Percentiles rank a stretch among this genome's conserved stretches.
Conservation (phyloP, 2,329 filamentous ascomycete species). For the Saccharata proteae region DNA sequence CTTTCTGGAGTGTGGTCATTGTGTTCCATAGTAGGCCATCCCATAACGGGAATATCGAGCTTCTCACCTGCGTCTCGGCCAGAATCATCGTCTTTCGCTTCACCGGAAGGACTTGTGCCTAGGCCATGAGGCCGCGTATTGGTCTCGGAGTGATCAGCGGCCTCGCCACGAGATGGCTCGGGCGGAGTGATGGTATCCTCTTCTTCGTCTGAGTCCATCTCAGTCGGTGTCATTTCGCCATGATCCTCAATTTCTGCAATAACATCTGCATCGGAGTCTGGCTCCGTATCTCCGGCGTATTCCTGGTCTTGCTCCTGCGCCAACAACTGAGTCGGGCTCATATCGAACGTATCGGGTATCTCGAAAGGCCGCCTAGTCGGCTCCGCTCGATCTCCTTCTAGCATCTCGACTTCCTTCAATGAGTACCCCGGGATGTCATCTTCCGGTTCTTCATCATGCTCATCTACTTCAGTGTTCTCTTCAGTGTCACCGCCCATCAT, state of each 20-base stretch:
- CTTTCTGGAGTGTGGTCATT: too few relatives aligned
- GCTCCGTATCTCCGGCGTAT: not conserved
- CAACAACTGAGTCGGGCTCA: constrained; percentile 2
- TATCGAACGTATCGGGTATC: constrained; percentile 2
- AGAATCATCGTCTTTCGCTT: too few relatives aligned
- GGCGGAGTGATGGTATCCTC: too few relatives aligned
- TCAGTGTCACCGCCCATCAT: constrained; percentile 17
- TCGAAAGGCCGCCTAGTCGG: not conserved
- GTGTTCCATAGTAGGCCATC: too few relatives aligned
- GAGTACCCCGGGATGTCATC: constrained; percentile 1
- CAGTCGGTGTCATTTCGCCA: not conserved
- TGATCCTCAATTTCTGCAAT: not conserved
- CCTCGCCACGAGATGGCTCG: too few relatives aligned
- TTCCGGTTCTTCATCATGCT: constrained; percentile 8
- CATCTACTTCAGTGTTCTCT: constrained; percentile 15
- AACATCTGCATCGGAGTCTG: not conserved
- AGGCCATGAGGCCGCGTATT: too few relatives aligned
- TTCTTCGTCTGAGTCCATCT: constrained; percentile 2
- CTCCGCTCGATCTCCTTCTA: not conserved
- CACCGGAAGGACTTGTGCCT: too few relatives aligned
- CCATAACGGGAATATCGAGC: too few relatives aligned
- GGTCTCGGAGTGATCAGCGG: too few relatives aligned
- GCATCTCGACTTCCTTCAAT: not conserved
- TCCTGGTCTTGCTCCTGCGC: not conserved
- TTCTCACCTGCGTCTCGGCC: too few relatives aligned